These are phyloP conservation scores for Cercospora beticola DNA, from an alignment of 2,329 filamentous ascomycete genomes.

Conservation along the genomic window DNA sequence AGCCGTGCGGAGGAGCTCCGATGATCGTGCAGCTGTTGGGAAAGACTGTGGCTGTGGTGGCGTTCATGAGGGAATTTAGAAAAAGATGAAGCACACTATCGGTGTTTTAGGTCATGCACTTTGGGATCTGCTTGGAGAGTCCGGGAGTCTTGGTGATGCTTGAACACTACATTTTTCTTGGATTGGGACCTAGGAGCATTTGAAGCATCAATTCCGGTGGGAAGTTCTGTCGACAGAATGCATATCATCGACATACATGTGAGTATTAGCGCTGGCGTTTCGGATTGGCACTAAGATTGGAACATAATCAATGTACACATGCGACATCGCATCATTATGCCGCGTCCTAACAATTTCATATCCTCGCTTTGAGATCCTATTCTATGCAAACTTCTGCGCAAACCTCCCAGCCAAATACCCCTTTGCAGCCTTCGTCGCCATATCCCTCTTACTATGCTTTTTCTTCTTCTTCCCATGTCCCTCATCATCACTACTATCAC, in stretches of 20 bases:
- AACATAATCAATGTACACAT: not conserved
- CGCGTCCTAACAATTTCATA: no score
- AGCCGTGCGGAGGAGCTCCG: conserved; percentile 7
- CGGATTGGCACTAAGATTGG: not conserved
- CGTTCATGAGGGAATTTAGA: not conserved
- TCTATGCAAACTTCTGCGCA: not conserved
- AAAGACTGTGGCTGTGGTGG: conserved; percentile 7
- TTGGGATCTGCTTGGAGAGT: conserved; percentile 12
- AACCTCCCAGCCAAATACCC: not conserved
- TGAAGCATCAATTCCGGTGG: not conserved
- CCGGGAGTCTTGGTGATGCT: conserved; percentile 9
- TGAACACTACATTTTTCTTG: not conserved
- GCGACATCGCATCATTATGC: not conserved
- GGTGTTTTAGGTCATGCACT: not conserved
- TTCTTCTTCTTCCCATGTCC: not conserved
- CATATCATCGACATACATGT: not conserved
- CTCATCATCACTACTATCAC: not conserved
- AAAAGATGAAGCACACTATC: not conserved
- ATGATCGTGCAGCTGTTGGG: conserved; percentile 10
- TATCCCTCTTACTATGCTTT: not conserved
- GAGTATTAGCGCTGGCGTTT: not conserved
- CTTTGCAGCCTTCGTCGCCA: not conserved
- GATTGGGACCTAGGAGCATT: not conserved
- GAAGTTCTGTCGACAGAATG: not conserved
- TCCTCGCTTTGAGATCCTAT: no score